Evolutionary conservation across 176 grass and related monocot species (phyloP), one percentile per base, ranked within the genome.

Genomic region (Tillandsia leiboldiana): DNA sequence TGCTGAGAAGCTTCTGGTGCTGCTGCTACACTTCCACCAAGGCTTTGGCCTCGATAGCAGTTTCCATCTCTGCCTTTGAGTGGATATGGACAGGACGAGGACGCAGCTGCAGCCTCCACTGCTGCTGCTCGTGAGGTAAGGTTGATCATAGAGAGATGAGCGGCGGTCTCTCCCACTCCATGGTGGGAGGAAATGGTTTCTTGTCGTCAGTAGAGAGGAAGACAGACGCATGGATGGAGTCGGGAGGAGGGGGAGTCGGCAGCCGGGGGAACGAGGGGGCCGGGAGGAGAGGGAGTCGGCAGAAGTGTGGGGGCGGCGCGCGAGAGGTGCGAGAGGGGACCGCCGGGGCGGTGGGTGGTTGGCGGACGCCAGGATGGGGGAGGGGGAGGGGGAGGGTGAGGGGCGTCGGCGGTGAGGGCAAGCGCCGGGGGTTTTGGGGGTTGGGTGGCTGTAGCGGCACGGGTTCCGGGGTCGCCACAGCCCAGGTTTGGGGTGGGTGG

Each of bases 61-160:
- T 24, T 26, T 66, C 24, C 26, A 11, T 10, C 54, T 58, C 54
- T 18, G 18, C 18, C 54, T 58, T 58, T n/a, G 54, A 18, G 54
- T 5, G 53, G n/a, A 50, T 48, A 26, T 28, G 58, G 59, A 57
- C 11, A 68, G 49, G 72, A 68, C 1, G 70, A 76, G 63, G 77
- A 76, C 68, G 73, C 23, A 67, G 64, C 74, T 64, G 74, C 18
- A 42, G 47, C 78, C 17, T 57, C 10, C 74, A 23, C 49, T 62
- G 64, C 11, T 50, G 33, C 26, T n/a, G 54, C 54, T 6, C 15
- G 14, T 66, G 62, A 75, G 26, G 51, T 2, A 14, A n/a, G 9
- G 49, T 4, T 8, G 20, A 26, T 26, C 15, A 51, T 14, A 10
- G 50, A 66, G 47, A 18, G 63, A 8, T 10, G 73, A 53, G 49